Conservation (phyloP, 345 rosid species). For the Pugionium dolabratum region DNA sequence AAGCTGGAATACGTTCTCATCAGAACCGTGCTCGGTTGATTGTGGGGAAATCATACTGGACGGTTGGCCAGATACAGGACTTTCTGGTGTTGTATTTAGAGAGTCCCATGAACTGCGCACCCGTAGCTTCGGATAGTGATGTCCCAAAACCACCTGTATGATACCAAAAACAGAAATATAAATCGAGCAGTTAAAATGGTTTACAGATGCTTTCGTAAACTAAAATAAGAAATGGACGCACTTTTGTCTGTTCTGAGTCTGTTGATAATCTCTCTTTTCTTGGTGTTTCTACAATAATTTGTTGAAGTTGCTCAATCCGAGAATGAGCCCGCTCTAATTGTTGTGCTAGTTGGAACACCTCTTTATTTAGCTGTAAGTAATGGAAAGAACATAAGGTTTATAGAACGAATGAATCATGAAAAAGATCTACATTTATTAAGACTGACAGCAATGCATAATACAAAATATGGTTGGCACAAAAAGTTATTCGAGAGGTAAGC, state of each 20-base stretch:
- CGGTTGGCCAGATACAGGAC: slow-evolving; percentile 47
- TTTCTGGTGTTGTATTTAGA: slow-evolving; percentile 45
- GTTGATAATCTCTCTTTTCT: slow-evolving; percentile 40
- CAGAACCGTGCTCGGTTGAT: slow-evolving; percentile 62
- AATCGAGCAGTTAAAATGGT: slow-evolving; percentile 18
- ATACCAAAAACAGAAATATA: slow-evolving; percentile 15
- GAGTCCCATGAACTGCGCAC: slow-evolving; percentile 67
- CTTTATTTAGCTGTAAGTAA: slow-evolving; percentile 60
- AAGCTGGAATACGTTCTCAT: slow-evolving; percentile 58
- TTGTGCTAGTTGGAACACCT: slow-evolving; percentile 53
- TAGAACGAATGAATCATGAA: slow-evolving; percentile 20
- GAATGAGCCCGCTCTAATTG: slow-evolving; percentile 58
- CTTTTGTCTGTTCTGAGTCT: slow-evolving; percentile 40
- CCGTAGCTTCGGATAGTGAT: slow-evolving; percentile 68
- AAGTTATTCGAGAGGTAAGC: neutral
- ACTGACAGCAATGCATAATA: too few relatives aligned
- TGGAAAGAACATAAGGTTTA: slow-evolving; percentile 21
- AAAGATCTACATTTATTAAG: neutral
- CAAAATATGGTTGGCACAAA: slow-evolving; percentile 13
- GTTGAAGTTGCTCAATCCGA: slow-evolving; percentile 62
- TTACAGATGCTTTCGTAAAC: slow-evolving; percentile 9
- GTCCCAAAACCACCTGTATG: slow-evolving; percentile 53
- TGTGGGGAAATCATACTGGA: slow-evolving; percentile 49
- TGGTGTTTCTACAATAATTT: slow-evolving; percentile 42
- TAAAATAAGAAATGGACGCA: slow-evolving; percentile 3